Conservation (phyloP, 2,329 filamentous ascomycete species). For the Aspergillus glaucus region DNA sequence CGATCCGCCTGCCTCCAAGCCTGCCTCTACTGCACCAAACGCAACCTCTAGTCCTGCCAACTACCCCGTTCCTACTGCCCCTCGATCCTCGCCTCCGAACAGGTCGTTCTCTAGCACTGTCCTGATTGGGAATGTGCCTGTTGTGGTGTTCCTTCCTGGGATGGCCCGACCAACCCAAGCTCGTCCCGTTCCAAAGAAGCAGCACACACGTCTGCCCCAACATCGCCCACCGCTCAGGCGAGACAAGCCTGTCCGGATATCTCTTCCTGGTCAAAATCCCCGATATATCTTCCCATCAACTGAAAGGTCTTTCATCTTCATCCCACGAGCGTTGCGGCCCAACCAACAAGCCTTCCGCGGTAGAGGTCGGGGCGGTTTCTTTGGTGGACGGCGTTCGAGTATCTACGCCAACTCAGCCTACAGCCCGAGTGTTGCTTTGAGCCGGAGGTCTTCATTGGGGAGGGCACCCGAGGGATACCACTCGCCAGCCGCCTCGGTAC, state of each 20-base stretch:
- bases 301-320: conserved; percentile 96
- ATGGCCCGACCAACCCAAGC: conserved; percentile 68
- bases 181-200: conserved; percentile 71
- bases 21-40: conserved; percentile 14
- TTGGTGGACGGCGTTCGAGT: conserved; percentile 62
- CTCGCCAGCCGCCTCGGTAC: conserved; percentile 72
- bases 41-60: conserved; percentile 27
- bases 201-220: conserved; percentile 89
- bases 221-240: conserved; percentile 88
- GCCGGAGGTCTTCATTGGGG: conserved; percentile 73
- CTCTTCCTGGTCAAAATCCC: conserved; percentile 69
- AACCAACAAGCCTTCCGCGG: conserved; percentile 74
- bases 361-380: conserved; percentile 64
- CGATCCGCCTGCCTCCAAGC: conserved; percentile 28
- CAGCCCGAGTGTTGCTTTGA: conserved; percentile 80
- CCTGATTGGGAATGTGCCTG: conserved; percentile 74
- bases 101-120: conserved; percentile 76
- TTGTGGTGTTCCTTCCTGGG: conserved; percentile 72
- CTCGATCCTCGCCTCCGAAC: conserved; percentile 62
- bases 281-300: conserved; percentile 86
- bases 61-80: conserved; percentile 33
- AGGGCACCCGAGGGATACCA: conserved; percentile 68
- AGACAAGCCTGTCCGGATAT: conserved; percentile 94
- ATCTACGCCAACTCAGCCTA: conserved; percentile 74
- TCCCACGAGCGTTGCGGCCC: conserved; percentile 84